Base-by-base conservation (phyloP, 441 rosid genomes). In the Populus tomentosa region DNA sequence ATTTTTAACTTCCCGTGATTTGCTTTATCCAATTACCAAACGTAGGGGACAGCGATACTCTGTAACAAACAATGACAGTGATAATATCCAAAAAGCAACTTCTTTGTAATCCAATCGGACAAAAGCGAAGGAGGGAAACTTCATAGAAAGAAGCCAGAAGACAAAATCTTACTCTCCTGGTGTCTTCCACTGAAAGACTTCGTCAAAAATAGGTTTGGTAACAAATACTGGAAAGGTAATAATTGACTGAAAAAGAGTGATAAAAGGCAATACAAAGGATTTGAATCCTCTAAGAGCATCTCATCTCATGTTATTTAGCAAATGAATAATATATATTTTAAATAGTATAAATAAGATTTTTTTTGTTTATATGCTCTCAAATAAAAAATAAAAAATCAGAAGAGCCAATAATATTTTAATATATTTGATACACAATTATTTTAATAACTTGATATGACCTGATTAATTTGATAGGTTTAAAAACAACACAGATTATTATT, bases 401-500 rank as follows among this genome's bases (percentile, higher is more conserved):
- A 32, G 7, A 32, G 35, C 7, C 1, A 32, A 5, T 1, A 5
- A 33, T 6, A 33, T 33, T 33, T 33, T 33, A 33, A 4, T 6
- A 0, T 33, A 6, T 6, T 33, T 33, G 0, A 33, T 33, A 33
- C 1, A 33, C 1, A 33, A 33, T 0, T 33, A 33, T 33, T 33
- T 33, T 33, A 33, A 33, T 33, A 33, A 33, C 35, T 33, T 33
- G 1, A 33, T 6, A 33, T 33, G 35, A 33, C 7, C 0, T 0
- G 0, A 5, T 33, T 33, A 1, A 33, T 33, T 5, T 5, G 1
- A 33, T 7, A 33, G 0, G 1, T 33, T 0, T 33, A 33, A 33
- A 33, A 33, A 33, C 1, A 33, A 33, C 0, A 0, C 1, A 4
- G 0, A 6, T 0, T 1, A 33, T 33, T 33, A 0, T 33, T 0